Conservation (phyloP, 2,329 filamentous ascomycete species). For the Fusarium citri region DNA sequence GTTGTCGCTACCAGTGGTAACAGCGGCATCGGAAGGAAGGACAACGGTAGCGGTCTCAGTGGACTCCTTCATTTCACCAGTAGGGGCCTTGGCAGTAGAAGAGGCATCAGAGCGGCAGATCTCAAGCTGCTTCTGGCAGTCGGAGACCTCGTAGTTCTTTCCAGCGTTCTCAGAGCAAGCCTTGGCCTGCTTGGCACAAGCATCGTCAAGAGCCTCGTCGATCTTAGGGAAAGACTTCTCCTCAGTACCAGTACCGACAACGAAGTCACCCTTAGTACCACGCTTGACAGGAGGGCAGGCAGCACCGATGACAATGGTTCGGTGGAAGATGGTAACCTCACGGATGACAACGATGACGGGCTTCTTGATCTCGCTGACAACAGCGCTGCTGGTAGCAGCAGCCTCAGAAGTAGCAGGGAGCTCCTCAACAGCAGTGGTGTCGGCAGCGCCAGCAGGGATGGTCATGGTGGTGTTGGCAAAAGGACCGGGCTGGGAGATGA, state of each 20-base stretch:
- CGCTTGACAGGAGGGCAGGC: constrained; percentile 44
- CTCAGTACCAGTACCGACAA: constrained; percentile 38
- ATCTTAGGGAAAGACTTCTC: constrained; percentile 38
- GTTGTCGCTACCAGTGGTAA: constrained; percentile 20
- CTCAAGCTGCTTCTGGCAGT: constrained; percentile 44
- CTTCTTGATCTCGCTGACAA: constrained; percentile 32
- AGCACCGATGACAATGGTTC: constrained; percentile 41
- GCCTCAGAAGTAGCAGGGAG: constrained; percentile 24
- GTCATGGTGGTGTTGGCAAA: constrained; percentile 40
- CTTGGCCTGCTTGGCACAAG: constrained; percentile 45
- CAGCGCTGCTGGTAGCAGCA: constrained; percentile 31
- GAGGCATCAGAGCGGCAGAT: constrained; percentile 42
- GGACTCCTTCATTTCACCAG: constrained; percentile 35
- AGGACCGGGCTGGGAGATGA: constrained; percentile 25
- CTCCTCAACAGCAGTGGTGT: constrained; percentile 18
- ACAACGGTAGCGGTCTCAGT: constrained; percentile 44
- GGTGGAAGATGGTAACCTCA: constrained; percentile 42
- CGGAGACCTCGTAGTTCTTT: constrained; percentile 41
- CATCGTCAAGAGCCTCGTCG: constrained; percentile 39
- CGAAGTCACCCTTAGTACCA: constrained; percentile 34
- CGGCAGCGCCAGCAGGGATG: constrained; percentile 13
- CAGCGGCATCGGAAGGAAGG: constrained; percentile 43
- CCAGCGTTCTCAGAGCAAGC: constrained; percentile 40
- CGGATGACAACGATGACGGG: constrained; percentile 41
- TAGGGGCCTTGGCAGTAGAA: constrained; percentile 38